Conservation (phyloP, 441 rosid genomes). For the Erodium chrysanthum region DNA sequence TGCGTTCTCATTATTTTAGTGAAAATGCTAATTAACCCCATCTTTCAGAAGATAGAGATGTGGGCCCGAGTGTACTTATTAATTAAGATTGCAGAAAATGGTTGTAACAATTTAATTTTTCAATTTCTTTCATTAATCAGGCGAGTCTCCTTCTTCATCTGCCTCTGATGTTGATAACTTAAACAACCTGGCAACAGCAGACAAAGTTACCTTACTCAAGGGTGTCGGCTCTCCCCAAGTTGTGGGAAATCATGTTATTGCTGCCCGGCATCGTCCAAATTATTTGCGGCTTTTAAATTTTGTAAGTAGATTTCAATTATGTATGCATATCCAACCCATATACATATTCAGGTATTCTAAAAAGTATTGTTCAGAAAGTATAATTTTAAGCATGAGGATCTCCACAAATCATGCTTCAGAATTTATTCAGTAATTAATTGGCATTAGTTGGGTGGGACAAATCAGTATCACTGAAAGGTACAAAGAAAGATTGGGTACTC, state of each 20-base stretch:
- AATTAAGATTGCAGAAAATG: neutral
- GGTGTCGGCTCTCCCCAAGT: constrained; percentile 64
- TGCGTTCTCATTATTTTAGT: neutral
- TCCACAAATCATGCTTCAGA: neutral
- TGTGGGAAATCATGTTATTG: constrained; percentile 49
- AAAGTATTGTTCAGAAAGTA: neutral
- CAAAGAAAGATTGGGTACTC: too few species aligned
- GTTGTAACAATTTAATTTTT: constrained; percentile 14
- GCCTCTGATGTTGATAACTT: constrained; percentile 93
- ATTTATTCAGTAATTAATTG: neutral
- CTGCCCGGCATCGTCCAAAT: constrained; percentile 53
- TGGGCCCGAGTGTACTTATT: neutral
- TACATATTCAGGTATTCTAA: neutral
- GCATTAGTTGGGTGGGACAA: too few species aligned
- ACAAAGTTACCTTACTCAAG: constrained; percentile 54
- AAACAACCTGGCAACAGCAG: constrained; percentile 58
- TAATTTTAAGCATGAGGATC: too few species aligned
- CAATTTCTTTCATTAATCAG: constrained; percentile 34
- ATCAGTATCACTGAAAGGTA: too few species aligned
- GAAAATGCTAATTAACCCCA: neutral
- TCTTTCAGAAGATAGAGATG: neutral
- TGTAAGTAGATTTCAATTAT: constrained; percentile 48
- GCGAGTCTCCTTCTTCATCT: constrained; percentile 98
- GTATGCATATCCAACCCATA: constrained; percentile 2
- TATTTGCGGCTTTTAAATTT: constrained; percentile 56